Conservation (phyloP, 2,329 filamentous ascomycete genomes). For the Tolypocladium ovalisporum region DNA sequence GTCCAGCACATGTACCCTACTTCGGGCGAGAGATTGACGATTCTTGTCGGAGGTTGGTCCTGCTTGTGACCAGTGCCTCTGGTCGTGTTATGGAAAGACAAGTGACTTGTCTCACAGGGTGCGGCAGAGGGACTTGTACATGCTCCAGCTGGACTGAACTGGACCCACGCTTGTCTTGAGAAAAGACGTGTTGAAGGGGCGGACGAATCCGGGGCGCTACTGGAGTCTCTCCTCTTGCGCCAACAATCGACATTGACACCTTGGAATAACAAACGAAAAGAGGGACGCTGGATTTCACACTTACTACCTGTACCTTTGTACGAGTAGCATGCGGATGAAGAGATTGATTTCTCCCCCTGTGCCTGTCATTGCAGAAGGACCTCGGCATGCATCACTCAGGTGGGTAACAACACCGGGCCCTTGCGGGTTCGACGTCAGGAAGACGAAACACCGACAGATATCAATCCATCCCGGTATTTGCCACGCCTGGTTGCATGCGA, state of each 20-base stretch:
- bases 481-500: not conserved
- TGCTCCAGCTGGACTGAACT: not conserved
- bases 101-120: not conserved
- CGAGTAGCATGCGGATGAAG: not conserved
- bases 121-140: not conserved
- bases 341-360: not conserved
- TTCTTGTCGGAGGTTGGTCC: too few species aligned
- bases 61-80: not conserved
- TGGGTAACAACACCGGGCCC: too few species aligned
- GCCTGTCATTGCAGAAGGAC: too few species aligned
- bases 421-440: not conserved
- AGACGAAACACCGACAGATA: not conserved
- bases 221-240: not conserved
- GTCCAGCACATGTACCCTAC: not conserved
- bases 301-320: too few species aligned
- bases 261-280: too few species aligned
- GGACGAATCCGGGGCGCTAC: not conserved
- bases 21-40: too few species aligned
- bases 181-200: not conserved
- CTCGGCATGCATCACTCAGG: too few species aligned
- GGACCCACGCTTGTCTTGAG: too few species aligned
- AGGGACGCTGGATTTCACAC: too few species aligned
- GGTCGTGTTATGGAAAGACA: not conserved
- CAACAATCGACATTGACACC: not conserved
- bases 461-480: not conserved